Percentiles rank a stretch among this genome's conserved stretches.
phyloP scores from a whole-genome alignment of 2,329 filamentous ascomycete species.

The Aspergillus tubingensis region DNA sequence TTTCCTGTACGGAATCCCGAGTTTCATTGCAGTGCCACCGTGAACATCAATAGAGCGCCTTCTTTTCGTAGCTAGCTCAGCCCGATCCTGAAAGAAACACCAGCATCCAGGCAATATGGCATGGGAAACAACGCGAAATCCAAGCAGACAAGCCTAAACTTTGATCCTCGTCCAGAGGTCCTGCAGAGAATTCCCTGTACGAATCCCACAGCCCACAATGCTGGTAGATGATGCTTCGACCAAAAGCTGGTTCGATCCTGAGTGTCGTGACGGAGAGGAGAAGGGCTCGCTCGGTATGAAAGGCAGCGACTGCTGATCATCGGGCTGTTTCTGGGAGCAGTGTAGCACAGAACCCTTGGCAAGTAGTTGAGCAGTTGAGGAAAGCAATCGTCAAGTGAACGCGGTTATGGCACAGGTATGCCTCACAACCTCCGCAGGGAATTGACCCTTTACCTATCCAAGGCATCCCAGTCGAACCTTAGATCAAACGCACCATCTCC shows the following conservation, averaged over 20 bases:
- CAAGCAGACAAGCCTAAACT: conserved; percentile 19
- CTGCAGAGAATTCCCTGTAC: background rate
- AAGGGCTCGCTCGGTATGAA: conserved; percentile 10
- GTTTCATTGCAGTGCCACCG: conserved; percentile 7
- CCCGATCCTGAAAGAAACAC: conserved; percentile 14
- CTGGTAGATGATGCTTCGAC: background rate
- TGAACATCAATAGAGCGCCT: conserved; percentile 14
- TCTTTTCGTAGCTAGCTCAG: conserved; percentile 21
- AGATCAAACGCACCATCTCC: conserved; percentile 25
- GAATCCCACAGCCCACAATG: background rate
- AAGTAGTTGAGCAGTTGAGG: conserved; percentile 20
- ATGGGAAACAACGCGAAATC: background rate
- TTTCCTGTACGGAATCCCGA: background rate
- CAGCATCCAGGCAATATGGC: background rate
- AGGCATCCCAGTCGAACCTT: conserved; percentile 13
- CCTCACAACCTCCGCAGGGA: conserved; percentile 16
- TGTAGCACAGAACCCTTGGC: background rate
- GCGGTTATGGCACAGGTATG: conserved; percentile 11
- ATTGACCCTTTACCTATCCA: background rate
- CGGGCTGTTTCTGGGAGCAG: background rate
- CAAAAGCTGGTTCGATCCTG: background rate
- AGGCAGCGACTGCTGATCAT: background rate
- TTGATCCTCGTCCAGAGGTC: conserved; percentile 16
- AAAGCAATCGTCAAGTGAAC: conserved; percentile 17
- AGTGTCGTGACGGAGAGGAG: conserved; percentile 11